Conservation (phyloP, 108 stramenopile species). For the Nitzschia inconspicua region DNA sequence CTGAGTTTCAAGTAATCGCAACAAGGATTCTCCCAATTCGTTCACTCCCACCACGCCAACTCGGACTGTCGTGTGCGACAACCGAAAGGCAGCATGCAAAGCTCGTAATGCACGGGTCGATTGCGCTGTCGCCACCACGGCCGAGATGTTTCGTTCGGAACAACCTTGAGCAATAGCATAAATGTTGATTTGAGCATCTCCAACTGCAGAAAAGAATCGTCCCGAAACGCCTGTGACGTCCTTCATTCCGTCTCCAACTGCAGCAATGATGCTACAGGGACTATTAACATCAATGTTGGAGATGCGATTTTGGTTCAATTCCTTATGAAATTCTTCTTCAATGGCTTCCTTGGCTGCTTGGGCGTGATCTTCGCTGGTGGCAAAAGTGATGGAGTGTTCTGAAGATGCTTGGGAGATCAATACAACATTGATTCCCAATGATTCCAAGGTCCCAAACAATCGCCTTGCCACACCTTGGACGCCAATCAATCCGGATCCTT, state of each 20-base stretch:
- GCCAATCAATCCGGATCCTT: conserved; percentile 86
- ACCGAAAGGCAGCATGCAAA: conserved; percentile 80
- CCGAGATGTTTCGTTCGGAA: conserved; percentile 82
- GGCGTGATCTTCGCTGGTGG: conserved; percentile 49
- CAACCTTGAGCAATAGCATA: conserved; percentile 82
- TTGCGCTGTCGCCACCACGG: conserved; percentile 58
- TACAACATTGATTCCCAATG: conserved; percentile 61
- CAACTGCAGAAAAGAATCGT: conserved; percentile 82
- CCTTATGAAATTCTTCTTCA: conserved; percentile 72
- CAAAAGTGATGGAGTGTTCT: conserved; percentile 86
- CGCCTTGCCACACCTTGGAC: conserved; percentile 74
- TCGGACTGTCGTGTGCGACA: conserved; percentile 65
- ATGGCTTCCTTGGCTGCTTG: conserved; percentile 56
- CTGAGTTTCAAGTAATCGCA: conserved; percentile 59
- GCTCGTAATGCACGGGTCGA: conserved; percentile 82
- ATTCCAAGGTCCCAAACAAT: conserved; percentile 75
- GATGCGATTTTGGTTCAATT: conserved; percentile 52
- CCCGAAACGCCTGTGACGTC: conserved; percentile 73
- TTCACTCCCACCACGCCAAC: conserved; percentile 70
- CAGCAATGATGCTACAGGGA: conserved; percentile 88
- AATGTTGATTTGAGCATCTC: conserved; percentile 83
- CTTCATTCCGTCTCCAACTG: conserved; percentile 86
- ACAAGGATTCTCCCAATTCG: conserved; percentile 51
- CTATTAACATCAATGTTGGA: conserved; percentile 47
- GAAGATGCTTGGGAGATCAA: conserved; percentile 88